Base-by-base conservation (phyloP, 106 monocot genomes). In the Narthecium ossifragum region DNA sequence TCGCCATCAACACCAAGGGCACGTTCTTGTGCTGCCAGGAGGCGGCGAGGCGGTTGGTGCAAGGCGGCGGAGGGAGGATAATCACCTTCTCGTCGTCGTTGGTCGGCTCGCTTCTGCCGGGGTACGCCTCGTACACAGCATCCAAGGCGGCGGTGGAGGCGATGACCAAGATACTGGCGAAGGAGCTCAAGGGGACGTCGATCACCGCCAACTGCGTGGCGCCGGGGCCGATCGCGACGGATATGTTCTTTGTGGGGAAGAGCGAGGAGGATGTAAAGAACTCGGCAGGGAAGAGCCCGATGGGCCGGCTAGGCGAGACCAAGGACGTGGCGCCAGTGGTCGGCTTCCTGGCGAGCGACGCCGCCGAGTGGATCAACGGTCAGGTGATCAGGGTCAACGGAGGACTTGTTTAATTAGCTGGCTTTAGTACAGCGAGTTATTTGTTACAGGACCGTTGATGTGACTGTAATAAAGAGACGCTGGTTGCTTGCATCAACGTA, bases 191-290 rank as follows among this genome's bases (percentile, higher is more conserved):
- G 41, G 78, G 82, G 37, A 70, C 68, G 24, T 21, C 66, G 29
- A 65, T 88, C 3, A 88, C 75, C 9, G 83, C 63, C 13, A 88
- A 83, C 51, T 80, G 80, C 43, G 83, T 88, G 63, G 83, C 83
- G 31, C 88, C 83, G 33, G 83, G 88, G 40, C 70, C 80, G 20
- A 55, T 71, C 26, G 78, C 66, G 38, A 80, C 83, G 37, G 80
- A 83, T 14, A 2, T 80, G 49, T 84, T 80, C 71, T 79, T 60
- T 29, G 70, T 51, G 2, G 76, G 76, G 67, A 84, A 64, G 79
- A 61, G 32, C 13, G 76, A 85, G 50, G 76, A 71, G 75, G 25
- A 4, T 0, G 53, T 80, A 5, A 34, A 17, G 72, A 27, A 32
- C 36, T 1, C 31, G 15, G 72, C 14, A 29, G 69, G 56, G 23